phyloP scores from a whole-genome alignment of 768 basidiomycete species.

The Mycena haematopus region DNA sequence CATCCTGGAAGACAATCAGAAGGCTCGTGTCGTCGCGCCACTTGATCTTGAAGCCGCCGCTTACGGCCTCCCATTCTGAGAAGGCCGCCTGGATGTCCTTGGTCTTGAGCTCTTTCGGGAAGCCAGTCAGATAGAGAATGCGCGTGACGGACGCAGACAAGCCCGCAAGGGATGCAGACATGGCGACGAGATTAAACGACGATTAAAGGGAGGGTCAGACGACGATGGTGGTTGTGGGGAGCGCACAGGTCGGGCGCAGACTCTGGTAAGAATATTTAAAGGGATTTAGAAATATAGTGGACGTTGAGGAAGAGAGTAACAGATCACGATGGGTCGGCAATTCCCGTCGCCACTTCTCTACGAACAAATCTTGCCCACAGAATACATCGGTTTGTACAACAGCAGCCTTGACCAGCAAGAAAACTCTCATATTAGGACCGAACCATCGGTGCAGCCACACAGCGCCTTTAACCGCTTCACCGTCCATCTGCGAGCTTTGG shows the following conservation, averaged over 20 bases:
- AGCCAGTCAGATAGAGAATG: conserved; percentile 91
- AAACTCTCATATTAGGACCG: conserved; percentile 1
- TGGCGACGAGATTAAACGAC: conserved; percentile 41
- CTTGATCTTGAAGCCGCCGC: conserved; percentile 97
- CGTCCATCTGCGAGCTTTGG: conserved; percentile 12
- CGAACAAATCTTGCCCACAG: neutral
- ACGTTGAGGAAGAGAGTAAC: conserved; percentile 15
- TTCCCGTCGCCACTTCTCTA: neutral
- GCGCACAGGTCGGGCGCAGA: conserved; percentile 33
- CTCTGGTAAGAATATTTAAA: conserved; percentile 24
- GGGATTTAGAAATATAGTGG: conserved; percentile 22
- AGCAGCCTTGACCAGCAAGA: neutral
- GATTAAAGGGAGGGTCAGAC: conserved; percentile 33
- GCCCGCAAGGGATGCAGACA: conserved; percentile 78
- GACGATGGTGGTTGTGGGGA: conserved; percentile 31
- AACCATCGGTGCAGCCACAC: conserved; percentile 8
- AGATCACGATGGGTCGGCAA: neutral
- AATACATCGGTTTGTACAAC: conserved; percentile 7
- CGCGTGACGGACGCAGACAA: conserved; percentile 96
- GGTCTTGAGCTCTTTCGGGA: conserved; percentile 95
- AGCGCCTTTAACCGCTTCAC: conserved; percentile 15
- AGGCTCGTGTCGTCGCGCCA: conserved; percentile 98
- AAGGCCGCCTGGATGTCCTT: conserved; percentile 94
- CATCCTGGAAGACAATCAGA: conserved; percentile 92
- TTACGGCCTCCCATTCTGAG: conserved; percentile 83